These are phyloP conservation scores for Metschnikowia cerradonensis DNA, from an alignment of 805 yeast genomes.

Conservation along the genomic window DNA sequence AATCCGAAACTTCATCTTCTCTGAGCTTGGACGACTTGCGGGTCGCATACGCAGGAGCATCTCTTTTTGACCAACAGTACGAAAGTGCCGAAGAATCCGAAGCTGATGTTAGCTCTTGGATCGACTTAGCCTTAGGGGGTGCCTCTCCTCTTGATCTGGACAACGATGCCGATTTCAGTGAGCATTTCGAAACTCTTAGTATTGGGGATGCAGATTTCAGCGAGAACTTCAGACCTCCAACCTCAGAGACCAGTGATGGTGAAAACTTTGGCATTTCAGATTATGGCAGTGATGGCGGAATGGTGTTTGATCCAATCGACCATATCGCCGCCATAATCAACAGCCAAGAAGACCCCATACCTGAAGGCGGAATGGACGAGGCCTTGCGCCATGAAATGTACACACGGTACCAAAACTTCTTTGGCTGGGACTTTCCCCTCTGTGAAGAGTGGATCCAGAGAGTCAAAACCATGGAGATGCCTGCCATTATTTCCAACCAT, in stretches of 20 bases:
- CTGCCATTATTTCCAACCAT: slow-evolving; percentile 1
- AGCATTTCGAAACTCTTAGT: not conserved
- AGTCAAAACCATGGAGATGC: slow-evolving; percentile 1
- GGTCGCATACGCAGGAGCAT: not conserved
- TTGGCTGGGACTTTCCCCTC: slow-evolving; percentile 1
- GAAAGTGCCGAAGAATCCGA: not conserved
- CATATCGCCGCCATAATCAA: not conserved
- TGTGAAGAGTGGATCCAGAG: slow-evolving; percentile 1
- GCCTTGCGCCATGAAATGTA: not conserved
- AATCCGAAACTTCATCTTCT: not conserved
- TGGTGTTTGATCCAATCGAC: not conserved
- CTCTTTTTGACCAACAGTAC: not conserved
- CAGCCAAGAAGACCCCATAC: not conserved
- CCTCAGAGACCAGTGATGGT: too few relatives aligned
- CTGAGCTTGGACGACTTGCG: not conserved
- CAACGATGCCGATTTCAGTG: not conserved
- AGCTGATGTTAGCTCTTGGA: not conserved
- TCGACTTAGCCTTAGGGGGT: not conserved
- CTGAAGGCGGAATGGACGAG: not conserved
- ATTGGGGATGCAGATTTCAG: not conserved
- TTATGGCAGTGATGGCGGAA: too few relatives aligned
- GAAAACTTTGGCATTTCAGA: too few relatives aligned
- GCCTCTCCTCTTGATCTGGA: not conserved
- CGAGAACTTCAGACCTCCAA: too few relatives aligned
- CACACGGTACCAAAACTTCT: not conserved